These are phyloP conservation scores for Hemileccinum impolitum DNA, from an alignment of 768 basidiomycete genomes.

Conservation along the genomic window DNA sequence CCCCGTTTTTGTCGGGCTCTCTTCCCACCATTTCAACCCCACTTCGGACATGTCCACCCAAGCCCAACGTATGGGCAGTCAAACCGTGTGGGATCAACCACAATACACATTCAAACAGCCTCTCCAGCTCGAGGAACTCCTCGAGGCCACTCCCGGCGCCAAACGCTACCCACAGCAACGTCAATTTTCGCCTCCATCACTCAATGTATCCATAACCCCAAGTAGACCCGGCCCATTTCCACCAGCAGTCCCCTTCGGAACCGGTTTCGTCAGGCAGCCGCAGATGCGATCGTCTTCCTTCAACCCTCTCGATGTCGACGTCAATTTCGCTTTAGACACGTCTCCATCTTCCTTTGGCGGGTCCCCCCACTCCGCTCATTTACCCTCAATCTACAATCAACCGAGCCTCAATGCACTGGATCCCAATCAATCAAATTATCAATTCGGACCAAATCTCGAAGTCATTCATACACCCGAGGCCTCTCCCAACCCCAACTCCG, in stretches of 20 bases:
- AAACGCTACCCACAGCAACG: slow-evolving; percentile 12
- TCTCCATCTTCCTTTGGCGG: slow-evolving; percentile 13
- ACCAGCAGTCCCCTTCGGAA: slow-evolving; percentile 9
- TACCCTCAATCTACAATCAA: slow-evolving; percentile 16
- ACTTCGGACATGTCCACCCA: slow-evolving; percentile 23
- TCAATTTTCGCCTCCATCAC: slow-evolving; percentile 4
- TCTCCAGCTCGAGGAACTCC: slow-evolving; percentile 29
- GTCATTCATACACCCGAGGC: slow-evolving; percentile 8
- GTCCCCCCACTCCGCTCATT: slow-evolving; percentile 8
- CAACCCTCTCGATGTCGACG: slow-evolving; percentile 4
- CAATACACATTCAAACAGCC: slow-evolving; percentile 15
- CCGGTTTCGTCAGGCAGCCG: slow-evolving; percentile 8
- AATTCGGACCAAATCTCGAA: slow-evolving; percentile 8
- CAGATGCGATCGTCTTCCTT: slow-evolving; percentile 13
- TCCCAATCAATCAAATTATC: slow-evolving; percentile 15
- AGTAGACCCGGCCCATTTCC: slow-evolving; percentile 12
- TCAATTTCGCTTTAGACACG: slow-evolving; percentile 10
- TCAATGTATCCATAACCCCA: slow-evolving; percentile 1
- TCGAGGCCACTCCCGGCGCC: slow-evolving; percentile 4
- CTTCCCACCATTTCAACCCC: background rate
- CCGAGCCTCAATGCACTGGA: slow-evolving; percentile 7
- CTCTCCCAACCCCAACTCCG: slow-evolving; percentile 8
- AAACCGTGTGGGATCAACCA: slow-evolving; percentile 17
- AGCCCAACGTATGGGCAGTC: slow-evolving; percentile 8
- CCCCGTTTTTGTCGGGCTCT: background rate